Evolutionary conservation across 2,329 filamentous ascomycete species (phyloP).

Genomic region (Trichophyton benhamiae): DNA sequence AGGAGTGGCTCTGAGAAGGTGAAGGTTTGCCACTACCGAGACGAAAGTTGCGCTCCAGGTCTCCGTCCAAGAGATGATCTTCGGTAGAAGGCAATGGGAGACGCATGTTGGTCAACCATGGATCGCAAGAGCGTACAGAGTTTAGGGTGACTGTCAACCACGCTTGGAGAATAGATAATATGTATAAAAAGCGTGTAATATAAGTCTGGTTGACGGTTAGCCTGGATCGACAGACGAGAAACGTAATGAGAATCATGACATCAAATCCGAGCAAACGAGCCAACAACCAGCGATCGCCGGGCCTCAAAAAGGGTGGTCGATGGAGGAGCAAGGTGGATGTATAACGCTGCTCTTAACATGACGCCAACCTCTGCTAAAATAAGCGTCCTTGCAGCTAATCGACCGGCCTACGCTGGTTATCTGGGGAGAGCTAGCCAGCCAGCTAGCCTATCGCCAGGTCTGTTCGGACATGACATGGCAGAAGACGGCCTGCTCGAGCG

Average conservation of each 20-base stretch:
- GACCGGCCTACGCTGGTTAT: neutral
- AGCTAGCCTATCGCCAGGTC: no score
- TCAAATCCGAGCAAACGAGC: neutral
- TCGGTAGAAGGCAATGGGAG: neutral
- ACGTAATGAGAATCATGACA: neutral
- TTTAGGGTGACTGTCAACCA: neutral
- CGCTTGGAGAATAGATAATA: neutral
- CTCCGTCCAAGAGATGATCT: neutral
- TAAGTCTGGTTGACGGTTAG: neutral
- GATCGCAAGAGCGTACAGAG: neutral
- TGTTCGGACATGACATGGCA: no score
- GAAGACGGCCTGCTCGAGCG: no score
- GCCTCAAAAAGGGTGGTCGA: no score
- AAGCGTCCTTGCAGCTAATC: neutral
- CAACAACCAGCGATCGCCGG: no score
- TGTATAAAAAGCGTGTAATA: neutral
- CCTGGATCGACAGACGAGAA: neutral
- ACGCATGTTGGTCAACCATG: neutral
- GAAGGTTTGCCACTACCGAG: slow-evolving; percentile 3
- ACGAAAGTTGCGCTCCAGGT: neutral
- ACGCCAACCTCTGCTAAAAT: neutral
- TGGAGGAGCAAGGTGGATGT: neutral
- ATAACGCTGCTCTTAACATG: neutral
- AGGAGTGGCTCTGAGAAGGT: neutral
- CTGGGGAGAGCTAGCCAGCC: no score